Base-by-base conservation (phyloP, 2,329 filamentous ascomycete genomes). In the Alternaria sp. region DNA sequence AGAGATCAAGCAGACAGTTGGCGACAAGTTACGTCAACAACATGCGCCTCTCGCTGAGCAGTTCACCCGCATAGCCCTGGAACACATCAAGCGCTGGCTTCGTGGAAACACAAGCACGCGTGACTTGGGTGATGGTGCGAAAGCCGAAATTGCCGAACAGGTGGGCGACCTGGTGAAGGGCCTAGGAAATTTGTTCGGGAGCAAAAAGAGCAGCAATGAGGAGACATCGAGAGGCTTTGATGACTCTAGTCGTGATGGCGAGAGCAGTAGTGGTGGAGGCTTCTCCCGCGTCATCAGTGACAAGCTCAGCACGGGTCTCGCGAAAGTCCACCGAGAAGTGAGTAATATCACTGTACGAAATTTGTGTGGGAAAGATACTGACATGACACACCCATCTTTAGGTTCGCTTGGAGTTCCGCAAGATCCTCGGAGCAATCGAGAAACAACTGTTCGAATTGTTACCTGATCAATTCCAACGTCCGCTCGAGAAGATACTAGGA, bases 61-160 rank as follows among this genome's bases (percentile, higher is more conserved):
- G 10, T 76, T 76, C 52, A 76, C 74, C 6, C 68, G 65, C 1
- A 73, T 76, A 21, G 74, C 74, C 0, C 57, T 76, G 9, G 74
- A 75, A 8, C 74, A 76, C 51, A 73, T 76, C 64, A 76, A 76
- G 60, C 73, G 74, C 51, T 76, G 74, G 74, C 63, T 76, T 10
- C 71, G 74, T 52, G 74, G 74, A 4, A 76, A 76, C 52, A 76
- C 73, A 7, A 76, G 71, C 44, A 68, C 72, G 1, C 72, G 74
- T 4, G 74, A 76, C 52, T 54, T 76, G 23, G 73, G 74, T 11
- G 74, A 76, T 28, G 74, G 74, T 28, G 71, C 73, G 3, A 76
- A 73, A 52, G 74, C 68, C 19, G 74, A 76, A 61, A 73, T 77
- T 43, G 69, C 63, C 55, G 70, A 75, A 30, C 71, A 76, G 56